A percentile compares a stretch with the other conserved stretches of the same genome.
phyloP scores from a whole-genome alignment of 148 eudicot genomes.

The Polygonum maritimum region DNA sequence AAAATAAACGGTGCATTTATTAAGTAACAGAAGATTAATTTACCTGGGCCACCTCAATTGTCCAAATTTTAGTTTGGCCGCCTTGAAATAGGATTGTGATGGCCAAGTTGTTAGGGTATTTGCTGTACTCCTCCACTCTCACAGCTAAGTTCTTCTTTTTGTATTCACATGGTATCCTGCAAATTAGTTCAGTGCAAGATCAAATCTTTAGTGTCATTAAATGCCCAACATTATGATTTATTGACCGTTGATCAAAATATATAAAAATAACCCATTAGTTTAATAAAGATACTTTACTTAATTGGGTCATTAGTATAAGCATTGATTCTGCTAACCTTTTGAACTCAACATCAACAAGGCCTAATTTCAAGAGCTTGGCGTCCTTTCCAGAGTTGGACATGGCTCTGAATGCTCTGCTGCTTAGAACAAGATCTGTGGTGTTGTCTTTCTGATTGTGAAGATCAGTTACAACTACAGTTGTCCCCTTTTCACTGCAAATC shows the following conservation, averaged over 20 bases:
- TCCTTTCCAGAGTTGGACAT: constrained; percentile 57
- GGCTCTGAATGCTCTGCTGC: constrained; percentile 45
- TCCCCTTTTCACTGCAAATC: constrained; percentile 43
- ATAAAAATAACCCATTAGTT: background rate
- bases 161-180: constrained; percentile 75
- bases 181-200: background rate
- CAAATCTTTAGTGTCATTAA: background rate
- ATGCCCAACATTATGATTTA: background rate
- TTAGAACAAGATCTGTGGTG: constrained; percentile 50
- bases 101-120: constrained; percentile 55
- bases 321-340: constrained; percentile 34
- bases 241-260: background rate
- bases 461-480: constrained; percentile 46
- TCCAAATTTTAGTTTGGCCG: constrained; percentile 79
- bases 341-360: constrained; percentile 26
- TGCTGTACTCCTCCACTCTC: constrained; percentile 66
- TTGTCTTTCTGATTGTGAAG: constrained; percentile 24
- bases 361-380: constrained; percentile 31
- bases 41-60: constrained; percentile 64
- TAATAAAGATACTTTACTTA: background rate
- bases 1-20: background rate
- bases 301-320: background rate
- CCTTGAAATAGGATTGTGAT: constrained; percentile 76
- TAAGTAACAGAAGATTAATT: background rate
- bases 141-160: constrained; percentile 48